Conservation (phyloP, 2,329 filamentous ascomycete species). For the Aciculosporium take region DNA sequence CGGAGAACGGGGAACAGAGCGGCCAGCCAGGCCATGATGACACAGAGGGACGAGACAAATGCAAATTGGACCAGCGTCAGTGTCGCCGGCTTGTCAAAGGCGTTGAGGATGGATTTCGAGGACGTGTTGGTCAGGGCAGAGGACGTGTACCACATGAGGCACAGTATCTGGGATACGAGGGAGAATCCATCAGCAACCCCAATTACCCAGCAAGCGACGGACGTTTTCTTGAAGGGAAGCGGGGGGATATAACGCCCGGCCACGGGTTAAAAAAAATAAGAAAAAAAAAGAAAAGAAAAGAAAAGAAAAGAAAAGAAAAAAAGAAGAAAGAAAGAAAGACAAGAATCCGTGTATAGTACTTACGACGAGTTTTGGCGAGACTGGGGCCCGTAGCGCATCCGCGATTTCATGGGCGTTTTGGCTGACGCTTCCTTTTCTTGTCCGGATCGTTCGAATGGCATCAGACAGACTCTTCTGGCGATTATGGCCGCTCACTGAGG, state of each 20-base stretch:
- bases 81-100: constrained; percentile 79
- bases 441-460: constrained; percentile 71
- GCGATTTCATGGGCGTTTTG: constrained; percentile 90
- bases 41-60: constrained; percentile 78
- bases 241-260: too few species aligned
- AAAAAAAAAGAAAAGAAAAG: neutral
- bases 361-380: constrained; percentile 83
- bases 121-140: constrained; percentile 95
- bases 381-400: constrained; percentile 75
- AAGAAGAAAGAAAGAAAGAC: too few species aligned
- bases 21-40: constrained; percentile 65
- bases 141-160: constrained; percentile 84
- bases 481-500: constrained; percentile 37
- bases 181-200: constrained; percentile 6
- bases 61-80: constrained; percentile 87
- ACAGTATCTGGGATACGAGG: constrained; percentile 53
- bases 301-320: neutral
- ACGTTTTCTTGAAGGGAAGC: too few species aligned
- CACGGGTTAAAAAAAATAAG: neutral
- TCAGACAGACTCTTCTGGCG: constrained; percentile 80
- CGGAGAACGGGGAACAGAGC: constrained; percentile 57
- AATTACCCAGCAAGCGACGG: neutral
- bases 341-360: too few species aligned
- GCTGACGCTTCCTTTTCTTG: constrained; percentile 70
- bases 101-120: constrained; percentile 90